phyloP scores from a whole-genome alignment of 1,284 basidiomycete genomes.

The Pseudozyma pruni region DNA sequence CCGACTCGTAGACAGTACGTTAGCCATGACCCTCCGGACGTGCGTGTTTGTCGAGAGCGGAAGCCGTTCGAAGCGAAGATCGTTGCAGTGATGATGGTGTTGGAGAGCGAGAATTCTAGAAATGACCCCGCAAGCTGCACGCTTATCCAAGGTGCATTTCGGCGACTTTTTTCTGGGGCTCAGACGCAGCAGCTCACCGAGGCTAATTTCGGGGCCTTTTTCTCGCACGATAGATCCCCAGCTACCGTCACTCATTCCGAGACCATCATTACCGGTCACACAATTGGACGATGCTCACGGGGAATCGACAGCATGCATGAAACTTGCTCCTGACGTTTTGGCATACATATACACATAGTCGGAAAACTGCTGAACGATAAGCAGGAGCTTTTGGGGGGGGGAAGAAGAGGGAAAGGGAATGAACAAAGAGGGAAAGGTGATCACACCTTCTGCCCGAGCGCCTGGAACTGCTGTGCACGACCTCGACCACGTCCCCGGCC shows the following conservation, averaged over 20 bases:
- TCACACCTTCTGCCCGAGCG: slow-evolving; percentile 60
- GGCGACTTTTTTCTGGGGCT: slow-evolving; percentile 11
- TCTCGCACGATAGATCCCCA: too few species aligned
- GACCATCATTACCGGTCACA: not conserved
- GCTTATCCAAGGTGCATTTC: slow-evolving; percentile 21
- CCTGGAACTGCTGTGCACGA: slow-evolving; percentile 60
- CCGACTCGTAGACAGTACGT: too few species aligned
- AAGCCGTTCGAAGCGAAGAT: too few species aligned
- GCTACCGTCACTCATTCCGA: not conserved
- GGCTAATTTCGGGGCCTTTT: too few species aligned
- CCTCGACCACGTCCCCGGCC: slow-evolving; percentile 62
- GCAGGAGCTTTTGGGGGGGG: slow-evolving; percentile 22
- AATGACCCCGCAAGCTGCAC: too few species aligned
- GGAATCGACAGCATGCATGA: slow-evolving; percentile 9
- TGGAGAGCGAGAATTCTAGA: too few species aligned
- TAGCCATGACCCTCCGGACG: too few species aligned
- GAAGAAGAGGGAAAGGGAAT: not conserved
- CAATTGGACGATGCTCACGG: not conserved
- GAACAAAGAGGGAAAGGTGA: not conserved
- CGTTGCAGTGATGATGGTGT: too few species aligned
- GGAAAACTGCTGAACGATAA: not conserved
- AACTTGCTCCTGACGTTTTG: slow-evolving; percentile 18
- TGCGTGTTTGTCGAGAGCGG: too few species aligned
- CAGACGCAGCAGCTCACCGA: not conserved
- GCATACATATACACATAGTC: slow-evolving; percentile 24